Percentiles rank a stretch among this genome's conserved stretches.
These are phyloP conservation scores for Wallacemonas sp. DNA, from an alignment of 208 protist genomes.

Conservation along the genomic window DNA sequence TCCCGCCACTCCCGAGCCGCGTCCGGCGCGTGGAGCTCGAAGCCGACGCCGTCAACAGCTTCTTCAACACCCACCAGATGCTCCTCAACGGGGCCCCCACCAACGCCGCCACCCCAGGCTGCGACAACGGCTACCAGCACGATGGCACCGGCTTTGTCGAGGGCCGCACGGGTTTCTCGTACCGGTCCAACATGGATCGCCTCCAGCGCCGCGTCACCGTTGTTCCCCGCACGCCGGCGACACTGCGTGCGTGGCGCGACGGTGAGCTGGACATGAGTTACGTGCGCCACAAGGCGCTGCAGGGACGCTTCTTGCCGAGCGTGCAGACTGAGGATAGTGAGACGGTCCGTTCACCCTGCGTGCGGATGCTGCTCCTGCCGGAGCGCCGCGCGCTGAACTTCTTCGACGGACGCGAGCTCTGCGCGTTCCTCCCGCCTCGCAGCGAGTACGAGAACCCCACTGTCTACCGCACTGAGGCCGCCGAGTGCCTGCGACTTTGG, in stretches of 20 bases:
- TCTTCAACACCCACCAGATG: conserved; percentile 42
- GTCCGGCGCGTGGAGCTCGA: conserved; percentile 25
- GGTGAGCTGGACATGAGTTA: conserved; percentile 62
- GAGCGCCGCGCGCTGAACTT: conserved; percentile 37
- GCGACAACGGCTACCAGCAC: neutral
- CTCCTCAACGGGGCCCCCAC: conserved; percentile 19
- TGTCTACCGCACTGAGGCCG: conserved; percentile 73
- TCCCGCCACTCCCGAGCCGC: conserved; percentile 39
- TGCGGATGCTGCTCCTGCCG: conserved; percentile 64
- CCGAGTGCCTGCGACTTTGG: conserved; percentile 81
- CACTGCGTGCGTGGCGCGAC: conserved; percentile 62
- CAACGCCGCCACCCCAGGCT: neutral
- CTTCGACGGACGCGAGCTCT: conserved; percentile 47
- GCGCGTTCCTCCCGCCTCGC: conserved; percentile 46
- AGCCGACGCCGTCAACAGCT: conserved; percentile 33
- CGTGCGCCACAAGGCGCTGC: conserved; percentile 30
- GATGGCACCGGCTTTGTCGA: neutral
- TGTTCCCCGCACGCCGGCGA: conserved; percentile 35
- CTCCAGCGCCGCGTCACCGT: conserved; percentile 59
- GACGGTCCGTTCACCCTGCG: conserved; percentile 33
- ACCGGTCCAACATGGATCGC: conserved; percentile 44
- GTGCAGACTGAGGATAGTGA: conserved; percentile 29
- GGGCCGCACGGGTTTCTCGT: conserved; percentile 11
- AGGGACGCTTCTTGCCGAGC: neutral
- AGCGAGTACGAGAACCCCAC: conserved; percentile 45